Evolutionary conservation across 2,329 filamentous ascomycete species (phyloP).

Genomic region (Alternaria consortialis): DNA sequence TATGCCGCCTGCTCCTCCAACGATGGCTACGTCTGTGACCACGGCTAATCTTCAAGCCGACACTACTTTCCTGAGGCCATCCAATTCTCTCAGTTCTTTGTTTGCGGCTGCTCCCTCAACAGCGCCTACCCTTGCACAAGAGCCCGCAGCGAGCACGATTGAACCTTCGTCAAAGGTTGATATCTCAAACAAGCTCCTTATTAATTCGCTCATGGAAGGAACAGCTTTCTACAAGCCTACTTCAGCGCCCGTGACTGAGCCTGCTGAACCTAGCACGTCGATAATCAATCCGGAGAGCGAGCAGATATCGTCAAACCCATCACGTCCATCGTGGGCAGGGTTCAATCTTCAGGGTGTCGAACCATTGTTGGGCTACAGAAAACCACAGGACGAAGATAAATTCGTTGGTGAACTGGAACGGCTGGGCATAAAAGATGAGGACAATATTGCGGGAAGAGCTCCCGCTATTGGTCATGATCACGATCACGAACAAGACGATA

Average conservation of each 20-base stretch:
- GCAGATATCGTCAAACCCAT: neutral
- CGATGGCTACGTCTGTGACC: too few species aligned
- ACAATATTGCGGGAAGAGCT: neutral
- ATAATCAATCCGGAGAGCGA: neutral
- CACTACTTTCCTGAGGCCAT: neutral
- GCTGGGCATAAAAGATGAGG: neutral
- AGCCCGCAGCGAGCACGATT: neutral
- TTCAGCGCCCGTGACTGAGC: neutral
- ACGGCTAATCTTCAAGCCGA: neutral
- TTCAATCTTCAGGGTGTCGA: neutral
- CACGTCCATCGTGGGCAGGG: neutral
- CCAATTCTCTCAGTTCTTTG: neutral
- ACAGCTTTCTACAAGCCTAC: neutral
- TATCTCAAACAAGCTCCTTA: neutral
- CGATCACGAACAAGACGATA: accelerated
- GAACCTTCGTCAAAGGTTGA: neutral
- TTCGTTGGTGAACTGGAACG: neutral
- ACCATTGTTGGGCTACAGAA: neutral
- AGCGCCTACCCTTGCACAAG: neutral
- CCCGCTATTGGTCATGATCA: neutral
- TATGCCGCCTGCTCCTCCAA: neutral
- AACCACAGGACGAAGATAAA: neutral
- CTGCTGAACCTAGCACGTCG: neutral
- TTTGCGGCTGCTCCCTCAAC: neutral
- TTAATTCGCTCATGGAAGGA: too few species aligned